Evolutionary conservation across 352 stramenopile genomes (phyloP).

Genomic region (Globisporangium carolinianum): DNA sequence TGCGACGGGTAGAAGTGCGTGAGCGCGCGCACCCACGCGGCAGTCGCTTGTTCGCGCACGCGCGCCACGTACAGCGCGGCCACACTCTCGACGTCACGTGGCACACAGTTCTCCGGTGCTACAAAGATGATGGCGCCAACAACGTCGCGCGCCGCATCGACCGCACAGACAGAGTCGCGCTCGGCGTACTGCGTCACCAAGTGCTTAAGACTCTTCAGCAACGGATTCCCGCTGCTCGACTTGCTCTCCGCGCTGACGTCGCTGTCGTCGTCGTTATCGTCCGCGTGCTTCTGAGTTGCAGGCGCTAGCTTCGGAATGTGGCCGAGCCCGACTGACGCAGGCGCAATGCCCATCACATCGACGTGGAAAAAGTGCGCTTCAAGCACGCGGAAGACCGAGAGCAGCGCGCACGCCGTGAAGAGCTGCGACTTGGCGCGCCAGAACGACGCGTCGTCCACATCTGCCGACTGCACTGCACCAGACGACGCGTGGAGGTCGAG

Average conservation of each 20-base stretch:
- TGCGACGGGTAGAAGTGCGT: conserved; percentile 73
- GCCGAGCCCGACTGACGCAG: conserved; percentile 78
- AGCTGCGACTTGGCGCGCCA: conserved; percentile 49
- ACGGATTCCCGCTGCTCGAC: conserved; percentile 28
- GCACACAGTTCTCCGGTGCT: conserved; percentile 18
- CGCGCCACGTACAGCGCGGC: conserved; percentile 41
- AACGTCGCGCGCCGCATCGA: conserved; percentile 19
- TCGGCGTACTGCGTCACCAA: conserved; percentile 52
- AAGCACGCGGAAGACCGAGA: conserved; percentile 63
- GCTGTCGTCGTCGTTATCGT: conserved; percentile 16
- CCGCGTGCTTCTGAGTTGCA: not conserved
- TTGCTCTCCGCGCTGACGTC: conserved; percentile 3
- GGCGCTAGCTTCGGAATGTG: conserved; percentile 30
- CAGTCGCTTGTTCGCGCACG: conserved; percentile 62
- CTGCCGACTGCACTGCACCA: conserved; percentile 4
- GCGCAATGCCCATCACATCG: conserved; percentile 65
- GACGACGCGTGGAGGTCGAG: conserved; percentile 31
- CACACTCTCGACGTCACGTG: conserved; percentile 30
- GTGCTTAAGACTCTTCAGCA: conserved; percentile 66
- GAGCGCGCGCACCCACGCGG: conserved; percentile 63
- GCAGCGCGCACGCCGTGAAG: conserved; percentile 47
- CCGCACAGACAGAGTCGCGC: conserved; percentile 5
- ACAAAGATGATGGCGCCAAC: conserved; percentile 41
- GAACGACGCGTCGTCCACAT: conserved; percentile 12
- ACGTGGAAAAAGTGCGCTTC: conserved; percentile 85